Evolutionary conservation across 352 stramenopile genomes (phyloP).

Genomic region (Phytophthora syringae): DNA sequence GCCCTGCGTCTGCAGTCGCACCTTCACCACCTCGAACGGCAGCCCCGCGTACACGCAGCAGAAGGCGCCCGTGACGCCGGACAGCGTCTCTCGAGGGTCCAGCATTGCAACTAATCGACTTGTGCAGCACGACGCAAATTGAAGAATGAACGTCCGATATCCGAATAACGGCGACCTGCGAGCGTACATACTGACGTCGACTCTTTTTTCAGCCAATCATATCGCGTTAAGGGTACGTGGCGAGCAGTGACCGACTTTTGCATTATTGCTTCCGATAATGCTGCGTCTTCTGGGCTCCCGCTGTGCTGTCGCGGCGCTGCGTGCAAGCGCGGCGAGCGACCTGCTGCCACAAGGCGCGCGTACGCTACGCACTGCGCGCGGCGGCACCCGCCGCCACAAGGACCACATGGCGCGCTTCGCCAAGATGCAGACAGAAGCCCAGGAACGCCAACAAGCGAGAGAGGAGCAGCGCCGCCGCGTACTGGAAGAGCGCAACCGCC

Average conservation of each 20-base stretch:
- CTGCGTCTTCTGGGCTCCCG: slow-evolving; percentile 20
- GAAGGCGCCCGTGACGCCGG: slow-evolving; percentile 77
- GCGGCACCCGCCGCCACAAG: slow-evolving; percentile 30
- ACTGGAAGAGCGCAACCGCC: slow-evolving; percentile 26
- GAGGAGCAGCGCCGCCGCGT: slow-evolving; percentile 30
- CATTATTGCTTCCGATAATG: no score
- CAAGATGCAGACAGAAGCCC: slow-evolving; percentile 10
- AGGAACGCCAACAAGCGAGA: slow-evolving; percentile 16
- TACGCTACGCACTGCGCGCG: slow-evolving; percentile 38
- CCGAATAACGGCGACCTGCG: no score
- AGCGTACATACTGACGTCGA: no score
- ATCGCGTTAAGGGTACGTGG: no score
- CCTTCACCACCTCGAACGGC: slow-evolving; percentile 91
- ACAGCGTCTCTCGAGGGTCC: slow-evolving; percentile 78
- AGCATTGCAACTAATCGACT: slow-evolving; percentile 70
- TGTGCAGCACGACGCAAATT: neutral
- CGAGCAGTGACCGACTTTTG: no score
- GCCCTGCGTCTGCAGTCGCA: slow-evolving; percentile 83
- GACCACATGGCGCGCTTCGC: slow-evolving; percentile 30
- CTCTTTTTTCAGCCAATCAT: no score
- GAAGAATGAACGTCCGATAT: slow-evolving; percentile 11
- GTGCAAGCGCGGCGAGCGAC: neutral
- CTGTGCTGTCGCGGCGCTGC: slow-evolving; percentile 5
- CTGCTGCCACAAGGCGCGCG: slow-evolving; percentile 9
- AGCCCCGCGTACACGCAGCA: slow-evolving; percentile 86